Conservation (phyloP, 2,329 filamentous ascomycete species). For the Rutstroemia sp. region DNA sequence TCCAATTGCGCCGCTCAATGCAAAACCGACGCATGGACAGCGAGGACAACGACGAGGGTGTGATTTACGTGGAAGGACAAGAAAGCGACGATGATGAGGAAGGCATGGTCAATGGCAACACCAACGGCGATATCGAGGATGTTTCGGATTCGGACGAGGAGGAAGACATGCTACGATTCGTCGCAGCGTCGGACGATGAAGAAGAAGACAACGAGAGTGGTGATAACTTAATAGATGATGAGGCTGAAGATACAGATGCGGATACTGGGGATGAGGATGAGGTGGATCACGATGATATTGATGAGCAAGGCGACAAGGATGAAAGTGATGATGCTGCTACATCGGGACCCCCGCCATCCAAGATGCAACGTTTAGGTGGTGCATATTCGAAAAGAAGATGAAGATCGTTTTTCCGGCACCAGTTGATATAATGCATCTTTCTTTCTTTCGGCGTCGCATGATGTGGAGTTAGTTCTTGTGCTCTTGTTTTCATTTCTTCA, state of each 20-base stretch:
- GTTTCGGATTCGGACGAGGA: slow-evolving; percentile 26
- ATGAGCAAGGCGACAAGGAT: slow-evolving; percentile 35
- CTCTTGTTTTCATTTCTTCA: background rate
- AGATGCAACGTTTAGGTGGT: slow-evolving; percentile 21
- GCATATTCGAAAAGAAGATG: slow-evolving; percentile 14
- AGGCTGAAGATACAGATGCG: slow-evolving; percentile 38
- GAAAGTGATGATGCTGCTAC: slow-evolving; percentile 35
- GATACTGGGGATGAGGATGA: slow-evolving; percentile 35
- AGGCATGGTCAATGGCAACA: slow-evolving; percentile 36
- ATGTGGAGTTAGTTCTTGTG: slow-evolving; percentile 18
- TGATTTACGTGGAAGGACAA: slow-evolving; percentile 80
- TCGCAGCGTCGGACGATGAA: slow-evolving; percentile 41
- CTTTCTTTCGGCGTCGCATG: slow-evolving; percentile 18
- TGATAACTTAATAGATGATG: slow-evolving; percentile 41
- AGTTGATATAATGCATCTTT: background rate
- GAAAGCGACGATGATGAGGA: slow-evolving; percentile 52
- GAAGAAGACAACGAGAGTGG: slow-evolving; percentile 29
- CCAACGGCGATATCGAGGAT: slow-evolving; percentile 19
- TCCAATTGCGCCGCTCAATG: slow-evolving; percentile 68
- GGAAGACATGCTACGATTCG: slow-evolving; percentile 35
- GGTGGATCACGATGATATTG: slow-evolving; percentile 37
- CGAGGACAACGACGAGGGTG: slow-evolving; percentile 42
- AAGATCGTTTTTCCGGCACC: background rate
- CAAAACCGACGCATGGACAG: slow-evolving; percentile 40
- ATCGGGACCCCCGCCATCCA: slow-evolving; percentile 22